Conservation (phyloP, 2,329 filamentous ascomycete genomes). For the Colletotrichum lupini region DNA sequence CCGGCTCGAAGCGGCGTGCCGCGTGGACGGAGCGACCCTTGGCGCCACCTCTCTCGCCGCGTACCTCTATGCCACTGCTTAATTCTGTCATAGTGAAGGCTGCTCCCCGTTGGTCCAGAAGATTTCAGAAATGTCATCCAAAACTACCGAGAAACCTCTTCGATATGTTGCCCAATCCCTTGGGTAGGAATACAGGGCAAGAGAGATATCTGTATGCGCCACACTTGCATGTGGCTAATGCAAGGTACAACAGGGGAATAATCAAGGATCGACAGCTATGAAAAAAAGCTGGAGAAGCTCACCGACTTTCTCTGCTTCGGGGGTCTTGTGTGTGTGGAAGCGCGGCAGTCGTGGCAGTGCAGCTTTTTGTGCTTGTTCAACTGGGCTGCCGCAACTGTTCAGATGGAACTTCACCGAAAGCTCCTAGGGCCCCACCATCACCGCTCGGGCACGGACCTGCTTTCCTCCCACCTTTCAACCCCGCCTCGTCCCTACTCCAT, state of each 20-base stretch:
- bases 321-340: no score
- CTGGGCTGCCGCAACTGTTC: neutral
- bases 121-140: neutral
- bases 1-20: conserved; percentile 54
- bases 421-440: neutral
- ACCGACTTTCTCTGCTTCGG: neutral
- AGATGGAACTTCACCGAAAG: conserved; percentile 19
- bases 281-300: neutral
- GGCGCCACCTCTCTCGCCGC: conserved; percentile 32
- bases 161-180: neutral
- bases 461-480: conserved; percentile 16
- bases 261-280: neutral
- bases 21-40: conserved; percentile 59
- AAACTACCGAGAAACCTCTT: neutral
- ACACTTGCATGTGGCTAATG: conserved; percentile 10
- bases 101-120: no score
- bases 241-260: neutral
- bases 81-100: neutral
- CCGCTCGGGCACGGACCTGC: conserved; percentile 8
- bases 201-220: neutral
- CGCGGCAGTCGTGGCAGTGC: neutral
- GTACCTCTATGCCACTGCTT: conserved; percentile 19
- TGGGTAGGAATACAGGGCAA: neutral
- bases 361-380: neutral
- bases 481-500: conserved; percentile 28